Conservation (phyloP, 164 flowering plant genomes). For the Umbilicus rupestris region DNA sequence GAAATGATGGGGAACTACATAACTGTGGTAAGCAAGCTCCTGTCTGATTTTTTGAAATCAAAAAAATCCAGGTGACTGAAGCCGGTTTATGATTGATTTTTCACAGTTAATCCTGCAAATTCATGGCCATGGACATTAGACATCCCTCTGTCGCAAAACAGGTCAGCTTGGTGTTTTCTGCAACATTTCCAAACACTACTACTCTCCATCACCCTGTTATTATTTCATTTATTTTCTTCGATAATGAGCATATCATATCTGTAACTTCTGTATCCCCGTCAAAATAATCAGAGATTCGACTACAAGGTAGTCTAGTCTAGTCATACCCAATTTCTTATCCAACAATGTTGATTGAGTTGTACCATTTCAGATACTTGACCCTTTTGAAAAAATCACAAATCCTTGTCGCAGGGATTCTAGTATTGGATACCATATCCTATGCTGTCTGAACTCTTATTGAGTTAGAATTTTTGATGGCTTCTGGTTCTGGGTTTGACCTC, state of each 20-base stretch:
- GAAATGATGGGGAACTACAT: background rate
- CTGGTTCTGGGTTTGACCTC: too few relatives aligned
- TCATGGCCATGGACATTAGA: background rate
- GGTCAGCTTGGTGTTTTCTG: background rate
- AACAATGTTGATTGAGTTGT: background rate
- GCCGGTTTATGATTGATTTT: background rate
- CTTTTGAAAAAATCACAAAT: background rate
- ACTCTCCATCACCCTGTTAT: background rate
- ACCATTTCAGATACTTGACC: background rate
- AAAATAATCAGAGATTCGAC: background rate
- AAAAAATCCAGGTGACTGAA: background rate
- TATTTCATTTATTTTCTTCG: background rate
- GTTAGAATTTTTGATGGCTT: too few relatives aligned
- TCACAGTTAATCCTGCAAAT: background rate
- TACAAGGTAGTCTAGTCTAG: too few relatives aligned
- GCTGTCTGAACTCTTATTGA: too few relatives aligned
- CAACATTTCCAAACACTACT: background rate
- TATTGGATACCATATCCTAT: background rate
- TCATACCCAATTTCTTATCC: too few relatives aligned
- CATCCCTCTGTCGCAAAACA: background rate
- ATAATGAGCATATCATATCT: background rate
- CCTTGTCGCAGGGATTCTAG: background rate
- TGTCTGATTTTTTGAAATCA: background rate
- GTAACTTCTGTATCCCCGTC: background rate
- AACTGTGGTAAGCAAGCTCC: background rate